These are phyloP conservation scores for Sedum album DNA, from an alignment of 164 flowering plant species.

Conservation along the genomic window DNA sequence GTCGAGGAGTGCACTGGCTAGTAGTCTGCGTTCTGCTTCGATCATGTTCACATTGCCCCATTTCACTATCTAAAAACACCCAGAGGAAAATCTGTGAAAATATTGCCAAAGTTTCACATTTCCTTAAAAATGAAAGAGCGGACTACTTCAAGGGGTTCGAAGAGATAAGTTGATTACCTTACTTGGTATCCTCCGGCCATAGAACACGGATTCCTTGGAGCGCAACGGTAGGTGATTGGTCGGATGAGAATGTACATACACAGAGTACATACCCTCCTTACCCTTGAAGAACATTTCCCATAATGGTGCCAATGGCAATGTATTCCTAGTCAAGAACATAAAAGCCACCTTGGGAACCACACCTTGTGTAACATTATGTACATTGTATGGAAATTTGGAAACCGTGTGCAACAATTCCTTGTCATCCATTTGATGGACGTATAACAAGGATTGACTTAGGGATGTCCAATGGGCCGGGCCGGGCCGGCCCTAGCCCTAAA, in stretches of 20 bases:
- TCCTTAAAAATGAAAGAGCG: neutral
- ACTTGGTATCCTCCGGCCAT: slow-evolving; percentile 5
- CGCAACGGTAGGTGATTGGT: neutral
- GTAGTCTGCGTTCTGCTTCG: slow-evolving; percentile 5
- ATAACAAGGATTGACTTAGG: neutral
- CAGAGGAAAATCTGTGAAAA: neutral
- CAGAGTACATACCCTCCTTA: neutral
- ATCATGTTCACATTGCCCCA: slow-evolving; percentile 9
- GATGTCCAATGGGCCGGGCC: too few relatives aligned
- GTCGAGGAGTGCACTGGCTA: neutral
- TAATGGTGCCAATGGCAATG: neutral
- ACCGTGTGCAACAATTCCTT: neutral
- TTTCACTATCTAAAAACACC: neutral
- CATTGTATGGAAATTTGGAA: neutral
- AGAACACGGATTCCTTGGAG: neutral
- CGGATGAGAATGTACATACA: slow-evolving; percentile 2
- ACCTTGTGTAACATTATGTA: neutral
- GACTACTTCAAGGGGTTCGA: too few relatives aligned
- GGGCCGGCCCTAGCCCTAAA: too few relatives aligned
- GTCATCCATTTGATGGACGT: neutral
- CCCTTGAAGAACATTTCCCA: slow-evolving; percentile 9
- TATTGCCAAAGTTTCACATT: neutral
- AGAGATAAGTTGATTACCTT: neutral
- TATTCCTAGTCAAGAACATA: slow-evolving; percentile 5
- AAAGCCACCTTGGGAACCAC: neutral